Evolutionary conservation across 768 basidiomycete species (phyloP).

Genomic region (Podaxis sp.): DNA sequence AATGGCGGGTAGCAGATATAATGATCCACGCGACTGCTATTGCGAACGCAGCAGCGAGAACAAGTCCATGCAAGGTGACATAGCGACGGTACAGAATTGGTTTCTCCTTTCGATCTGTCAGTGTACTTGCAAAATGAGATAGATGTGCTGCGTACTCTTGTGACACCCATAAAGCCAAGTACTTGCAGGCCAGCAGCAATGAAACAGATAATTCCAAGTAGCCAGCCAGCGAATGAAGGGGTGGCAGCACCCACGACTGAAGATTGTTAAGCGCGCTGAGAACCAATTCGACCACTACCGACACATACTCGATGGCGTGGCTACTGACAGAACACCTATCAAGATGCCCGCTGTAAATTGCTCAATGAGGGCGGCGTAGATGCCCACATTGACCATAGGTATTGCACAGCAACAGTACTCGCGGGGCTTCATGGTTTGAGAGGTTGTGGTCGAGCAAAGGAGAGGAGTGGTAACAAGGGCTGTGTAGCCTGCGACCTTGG

Average conservation of each 20-base stretch:
- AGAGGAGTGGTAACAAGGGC: constrained; percentile 17
- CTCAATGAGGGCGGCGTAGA: constrained; percentile 77
- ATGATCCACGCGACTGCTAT: constrained; percentile 81
- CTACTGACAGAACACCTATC: constrained; percentile 71
- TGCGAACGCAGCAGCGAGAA: constrained; percentile 63
- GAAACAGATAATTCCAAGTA: constrained; percentile 79
- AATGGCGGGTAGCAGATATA: constrained; percentile 77
- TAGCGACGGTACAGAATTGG: constrained; percentile 66
- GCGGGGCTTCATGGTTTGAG: constrained; percentile 62
- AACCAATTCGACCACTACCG: constrained; percentile 6
- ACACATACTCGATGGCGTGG: constrained; percentile 75
- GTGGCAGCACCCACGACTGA: constrained; percentile 86
- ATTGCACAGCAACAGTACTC: constrained; percentile 95
- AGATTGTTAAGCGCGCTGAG: neutral
- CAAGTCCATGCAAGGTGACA: constrained; percentile 60
- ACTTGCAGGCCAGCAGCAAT: constrained; percentile 75
- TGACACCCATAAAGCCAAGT: constrained; percentile 84
- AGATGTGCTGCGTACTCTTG: constrained; percentile 47
- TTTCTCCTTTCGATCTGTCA: constrained; percentile 54
- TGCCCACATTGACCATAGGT: constrained; percentile 86
- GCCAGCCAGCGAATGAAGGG: constrained; percentile 69
- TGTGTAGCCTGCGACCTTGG: constrained; percentile 6
- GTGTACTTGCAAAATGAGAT: neutral
- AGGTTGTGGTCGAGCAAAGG: constrained; percentile 27
- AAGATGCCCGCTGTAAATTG: constrained; percentile 69